Evolutionary conservation across 805 yeast species (phyloP), one percentile per base, ranked within the genome.

Genomic region (Lipomyces yamanashiensis): DNA sequence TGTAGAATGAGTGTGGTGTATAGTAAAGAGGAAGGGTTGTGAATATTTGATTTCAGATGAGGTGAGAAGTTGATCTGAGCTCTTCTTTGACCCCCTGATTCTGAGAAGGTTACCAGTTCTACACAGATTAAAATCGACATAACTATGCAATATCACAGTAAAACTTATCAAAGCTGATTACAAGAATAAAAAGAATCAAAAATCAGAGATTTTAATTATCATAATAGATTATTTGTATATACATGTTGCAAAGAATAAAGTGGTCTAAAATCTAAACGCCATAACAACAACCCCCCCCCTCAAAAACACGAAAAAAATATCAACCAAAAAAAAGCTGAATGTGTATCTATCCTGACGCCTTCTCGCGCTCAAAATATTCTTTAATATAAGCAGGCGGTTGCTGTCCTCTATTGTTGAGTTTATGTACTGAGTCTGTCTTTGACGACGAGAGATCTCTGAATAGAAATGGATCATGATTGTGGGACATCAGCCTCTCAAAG

Each of bases 401-500:
- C 17, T 37, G n/a, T 15, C 21, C n/a, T 33, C 54, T 6, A 47
- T 12, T 50, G 41, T 9, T 9, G 23, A 47, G 19, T 37, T 10
- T 39, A 15, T 37, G 15, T 4, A 3, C 10, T 7, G 50, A 17
- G n/a, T 39, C 47, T 23, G 50, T 19, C 50, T 19, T 23, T 10
- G 34, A 15, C 44, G 12, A 4, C 40, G 28, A 3, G 7, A 33
- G 4, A 4, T 52, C 23, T n/a, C 13, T 7, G 19, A 7, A 8
- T 5, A n/a, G 13, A 7, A 15, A 7, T 4, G 41, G n/a, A 13
- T 15, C 39, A 23, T 54, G 59, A 40, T 59, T 59, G 34, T 59
- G 63, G 36, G 47, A 34, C 63, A 59, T 53, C 28, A 59, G 45
- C 12, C 41, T 39, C n/a, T 59, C 63, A 49, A 47, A 59, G 19